These are phyloP conservation scores for Pyrenophora teres DNA, from an alignment of 2,329 filamentous ascomycete genomes.

Conservation along the genomic window DNA sequence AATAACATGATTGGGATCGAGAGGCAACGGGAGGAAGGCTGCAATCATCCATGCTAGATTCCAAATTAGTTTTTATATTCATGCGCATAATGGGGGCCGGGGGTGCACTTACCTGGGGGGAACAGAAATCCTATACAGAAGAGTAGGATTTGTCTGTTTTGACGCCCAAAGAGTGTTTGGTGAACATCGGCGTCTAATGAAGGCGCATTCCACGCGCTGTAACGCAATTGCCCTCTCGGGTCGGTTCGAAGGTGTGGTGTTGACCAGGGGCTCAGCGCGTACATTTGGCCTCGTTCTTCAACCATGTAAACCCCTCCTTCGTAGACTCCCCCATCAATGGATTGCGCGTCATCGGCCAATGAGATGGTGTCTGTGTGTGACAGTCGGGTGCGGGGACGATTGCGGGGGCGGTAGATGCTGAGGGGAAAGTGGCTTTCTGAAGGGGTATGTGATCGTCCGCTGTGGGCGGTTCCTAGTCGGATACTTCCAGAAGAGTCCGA, in stretches of 20 bases:
- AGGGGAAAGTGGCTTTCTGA: slow-evolving; percentile 46
- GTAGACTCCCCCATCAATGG: slow-evolving; percentile 38
- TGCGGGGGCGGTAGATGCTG: slow-evolving; percentile 47
- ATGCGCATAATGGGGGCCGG: slow-evolving; percentile 4
- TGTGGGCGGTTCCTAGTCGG: slow-evolving; percentile 42
- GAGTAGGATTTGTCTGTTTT: slow-evolving; percentile 74
- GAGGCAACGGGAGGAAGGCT: slow-evolving; percentile 72
- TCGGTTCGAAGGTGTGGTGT: slow-evolving; percentile 47
- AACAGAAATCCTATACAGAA: slow-evolving; percentile 80
- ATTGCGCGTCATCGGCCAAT: slow-evolving; percentile 31
- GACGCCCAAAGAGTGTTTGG: slow-evolving; percentile 64
- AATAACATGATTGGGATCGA: slow-evolving; percentile 52
- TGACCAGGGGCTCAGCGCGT: slow-evolving; percentile 32
- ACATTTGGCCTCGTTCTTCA: slow-evolving; percentile 29
- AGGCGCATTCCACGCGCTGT: slow-evolving; percentile 74
- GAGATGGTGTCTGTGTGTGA: slow-evolving; percentile 40
- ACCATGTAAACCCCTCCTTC: slow-evolving; percentile 38
- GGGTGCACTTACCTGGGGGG: slow-evolving; percentile 58
- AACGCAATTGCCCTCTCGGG: slow-evolving; percentile 52
- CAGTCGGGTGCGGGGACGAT: slow-evolving; percentile 40
- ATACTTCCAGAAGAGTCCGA: slow-evolving; percentile 42
- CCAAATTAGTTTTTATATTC: slow-evolving; percentile 21
- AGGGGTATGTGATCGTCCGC: slow-evolving; percentile 43
- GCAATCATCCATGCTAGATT: slow-evolving; percentile 76
- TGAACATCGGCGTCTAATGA: slow-evolving; percentile 68